Evolutionary conservation across 2,329 filamentous ascomycete species (phyloP).

Genomic region (Albifimbria verrucaria): DNA sequence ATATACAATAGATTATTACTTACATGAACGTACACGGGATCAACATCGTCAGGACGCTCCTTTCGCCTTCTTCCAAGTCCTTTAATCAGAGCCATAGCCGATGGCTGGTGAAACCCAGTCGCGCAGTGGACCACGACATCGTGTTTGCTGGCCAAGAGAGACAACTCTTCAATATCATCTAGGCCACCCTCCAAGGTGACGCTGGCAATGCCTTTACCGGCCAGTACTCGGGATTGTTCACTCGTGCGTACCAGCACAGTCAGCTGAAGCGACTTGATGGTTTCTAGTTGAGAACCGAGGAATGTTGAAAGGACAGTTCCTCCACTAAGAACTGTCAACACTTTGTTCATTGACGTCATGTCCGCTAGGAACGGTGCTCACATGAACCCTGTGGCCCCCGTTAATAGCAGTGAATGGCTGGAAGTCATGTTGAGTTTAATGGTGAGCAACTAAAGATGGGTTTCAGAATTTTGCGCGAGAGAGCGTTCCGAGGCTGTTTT

Average conservation of each 20-base stretch:
- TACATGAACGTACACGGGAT: neutral
- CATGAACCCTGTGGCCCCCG: neutral
- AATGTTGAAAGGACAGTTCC: neutral
- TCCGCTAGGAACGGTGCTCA: neutral
- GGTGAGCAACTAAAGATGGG: neutral
- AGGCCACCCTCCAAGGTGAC: neutral
- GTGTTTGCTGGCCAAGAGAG: neutral
- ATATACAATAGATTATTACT: neutral
- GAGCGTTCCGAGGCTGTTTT: too few species aligned
- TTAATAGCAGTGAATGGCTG: neutral
- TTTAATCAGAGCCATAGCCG: neutral
- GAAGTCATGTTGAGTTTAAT: neutral
- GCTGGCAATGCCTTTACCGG: neutral
- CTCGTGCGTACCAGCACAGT: neutral
- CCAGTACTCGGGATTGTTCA: neutral
- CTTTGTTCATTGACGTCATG: neutral
- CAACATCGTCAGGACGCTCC: neutral
- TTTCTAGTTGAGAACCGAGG: neutral
- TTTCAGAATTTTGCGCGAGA: too few species aligned
- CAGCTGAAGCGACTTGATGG: neutral
- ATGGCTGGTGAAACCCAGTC: neutral
- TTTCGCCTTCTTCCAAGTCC: neutral
- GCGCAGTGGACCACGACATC: neutral
- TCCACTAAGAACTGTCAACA: neutral
- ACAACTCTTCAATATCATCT: neutral